phyloP scores from a whole-genome alignment of 2,329 filamentous ascomycete species.

The Penicillium olsonii region DNA sequence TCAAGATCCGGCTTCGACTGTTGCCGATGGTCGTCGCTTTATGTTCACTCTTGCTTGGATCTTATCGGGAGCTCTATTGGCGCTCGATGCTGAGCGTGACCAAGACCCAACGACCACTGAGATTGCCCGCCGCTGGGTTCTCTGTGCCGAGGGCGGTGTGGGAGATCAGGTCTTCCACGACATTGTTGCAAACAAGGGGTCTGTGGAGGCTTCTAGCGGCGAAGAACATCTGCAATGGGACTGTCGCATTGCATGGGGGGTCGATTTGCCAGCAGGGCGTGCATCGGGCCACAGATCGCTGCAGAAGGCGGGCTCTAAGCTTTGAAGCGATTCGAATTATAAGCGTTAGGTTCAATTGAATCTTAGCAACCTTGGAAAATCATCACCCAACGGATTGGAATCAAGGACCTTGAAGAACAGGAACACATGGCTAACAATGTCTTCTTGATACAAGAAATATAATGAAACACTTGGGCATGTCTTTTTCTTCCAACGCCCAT shows the following conservation, averaged over 20 bases:
- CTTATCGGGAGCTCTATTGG: constrained; percentile 36
- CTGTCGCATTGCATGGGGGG: not conserved
- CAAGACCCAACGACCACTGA: constrained; percentile 33
- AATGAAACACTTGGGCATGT: too few relatives aligned
- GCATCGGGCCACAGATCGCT: constrained; percentile 25
- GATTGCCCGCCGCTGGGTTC: constrained; percentile 41
- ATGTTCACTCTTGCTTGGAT: constrained; percentile 42
- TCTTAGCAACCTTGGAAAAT: too few relatives aligned
- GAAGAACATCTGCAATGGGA: constrained; percentile 14
- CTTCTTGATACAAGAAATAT: too few relatives aligned
- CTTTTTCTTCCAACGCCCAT: too few relatives aligned
- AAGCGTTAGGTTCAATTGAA: too few relatives aligned
- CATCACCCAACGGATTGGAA: too few relatives aligned
- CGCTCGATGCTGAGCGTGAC: constrained; percentile 41
- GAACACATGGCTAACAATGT: too few relatives aligned
- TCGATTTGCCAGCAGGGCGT: constrained; percentile 6
- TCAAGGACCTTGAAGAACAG: too few relatives aligned
- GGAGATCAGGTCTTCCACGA: constrained; percentile 31
- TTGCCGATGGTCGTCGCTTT: constrained; percentile 34
- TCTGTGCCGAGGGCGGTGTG: constrained; percentile 31
- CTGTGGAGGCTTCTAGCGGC: not conserved
- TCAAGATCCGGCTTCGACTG: constrained; percentile 17
- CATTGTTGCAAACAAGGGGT: constrained; percentile 13
- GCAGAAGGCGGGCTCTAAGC: constrained; percentile 9
- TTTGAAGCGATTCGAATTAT: too few relatives aligned